Base-by-base conservation (phyloP, 257 asterid species). In the Nicotiana obtusifolia region DNA sequence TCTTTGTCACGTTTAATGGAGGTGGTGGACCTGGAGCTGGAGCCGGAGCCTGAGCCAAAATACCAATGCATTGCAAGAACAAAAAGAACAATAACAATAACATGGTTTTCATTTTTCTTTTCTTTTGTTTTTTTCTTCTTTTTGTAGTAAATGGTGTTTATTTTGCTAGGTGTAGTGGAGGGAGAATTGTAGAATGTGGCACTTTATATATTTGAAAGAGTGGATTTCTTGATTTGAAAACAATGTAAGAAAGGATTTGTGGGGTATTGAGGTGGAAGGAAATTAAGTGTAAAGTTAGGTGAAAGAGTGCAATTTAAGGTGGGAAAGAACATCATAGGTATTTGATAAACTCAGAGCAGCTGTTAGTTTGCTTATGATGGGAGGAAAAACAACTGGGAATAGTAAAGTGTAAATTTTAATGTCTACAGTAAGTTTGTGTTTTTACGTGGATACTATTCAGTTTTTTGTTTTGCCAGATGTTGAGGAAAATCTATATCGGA, bases 321-420 rank as follows among this genome's bases (percentile, higher is more conserved):
- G 86, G 88, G 85, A 20, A 13, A 81, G 80, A 84, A 69, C 59
- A 62, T 78, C 62, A 49, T 73, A 15, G 0, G 37, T 83, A 41
- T 80, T 83, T 89, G 84, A 73, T 81, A 87, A 86, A 82, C 84
- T 83, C 71, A 65, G 60, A 49, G 84, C 87, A 84, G 82, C 88
- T 80, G 80, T 69, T 73, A 80, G 80, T 73, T 91, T 87, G 90
- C 94, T 91, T 91, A 76, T 81, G 73, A 76, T 84, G 86, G 92
- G 81, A 73, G 79, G 81, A 47, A 73, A 54, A 81, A 84, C 85
- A 85, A 65, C 81, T 54, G 61, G 60, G 78, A 31, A 47, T 15
- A 73, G 33, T 49, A 22, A 11, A 49, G 22, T 33, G 8, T 41
- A 41, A 26, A 26, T 37, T 37, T 37, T 7, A 5, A 41, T 41